Base-by-base conservation (phyloP, 805 yeast species). In the Kodamaea lidongshanica region DNA sequence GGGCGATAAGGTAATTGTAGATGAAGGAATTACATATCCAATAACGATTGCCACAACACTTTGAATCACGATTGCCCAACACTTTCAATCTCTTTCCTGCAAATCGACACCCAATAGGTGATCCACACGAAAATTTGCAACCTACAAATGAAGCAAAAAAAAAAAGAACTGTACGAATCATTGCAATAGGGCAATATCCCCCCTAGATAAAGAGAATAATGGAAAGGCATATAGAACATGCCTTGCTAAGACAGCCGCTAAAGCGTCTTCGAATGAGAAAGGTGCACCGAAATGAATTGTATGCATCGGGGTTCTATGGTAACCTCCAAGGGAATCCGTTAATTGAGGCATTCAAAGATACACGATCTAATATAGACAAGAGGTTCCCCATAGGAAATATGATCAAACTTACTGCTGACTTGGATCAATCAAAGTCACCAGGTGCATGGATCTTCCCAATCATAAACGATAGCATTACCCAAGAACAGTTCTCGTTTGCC, bases 361-460 rank as follows among this genome's bases (percentile, higher is more conserved):
- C 62, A 6, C 48, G 49, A 21, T 36, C 43, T 15, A 62, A 56
- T 28, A 44, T 51, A 3, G 35, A 36, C 17, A 12, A 13, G 11
- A 39, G 55, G 24, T 57, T 50, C 30, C 58, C 65, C 4, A 43
- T 35, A 14, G 63, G 64, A 7, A 42, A 40, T 28, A 37, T 54
- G 42, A 33, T 51, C 1, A 45, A 44, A 34, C 16, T 50, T 7
- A 33, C 45, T 4, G 42, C 40, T 5, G 31, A 38, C 16, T 26
- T 12, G 25, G 18, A 27, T 22, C 26, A 21, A 12, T 24, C 16
- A 9, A 13, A 11, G 2, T 16, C 23, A 15, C 13, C 12, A 19
- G 31, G 24, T 17, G 22, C 30, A 32, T 25, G 38, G 14, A 21
- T 33, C 3, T n/a, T n/a, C n/a, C 44, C 44, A 6, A 28, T 28